Evolutionary conservation across 164 flowering plant genomes (phyloP).

Genomic region (Taxillus chinensis): DNA sequence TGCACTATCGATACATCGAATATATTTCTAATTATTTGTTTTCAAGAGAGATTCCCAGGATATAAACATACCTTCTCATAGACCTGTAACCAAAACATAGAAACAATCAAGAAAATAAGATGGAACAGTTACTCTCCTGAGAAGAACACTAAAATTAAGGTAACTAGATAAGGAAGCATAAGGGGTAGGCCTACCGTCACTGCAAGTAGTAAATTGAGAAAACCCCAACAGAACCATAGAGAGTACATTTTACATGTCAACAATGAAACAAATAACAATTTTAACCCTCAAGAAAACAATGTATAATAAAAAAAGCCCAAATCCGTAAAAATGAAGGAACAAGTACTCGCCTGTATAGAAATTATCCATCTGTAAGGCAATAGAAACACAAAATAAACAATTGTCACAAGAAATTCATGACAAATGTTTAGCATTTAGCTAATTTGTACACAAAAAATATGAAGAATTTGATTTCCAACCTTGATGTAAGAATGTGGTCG

Average conservation of each 20-base stretch:
- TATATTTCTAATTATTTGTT: neutral
- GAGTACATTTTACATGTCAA: neutral
- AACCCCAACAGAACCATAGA: conserved; percentile 18
- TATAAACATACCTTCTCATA: conserved; percentile 74
- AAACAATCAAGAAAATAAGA: conserved; percentile 2
- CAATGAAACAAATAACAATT: neutral
- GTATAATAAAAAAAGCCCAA: neutral
- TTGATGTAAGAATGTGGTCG: conserved; percentile 96
- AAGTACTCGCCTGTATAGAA: conserved; percentile 79
- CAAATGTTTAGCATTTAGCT: conserved; percentile 3
- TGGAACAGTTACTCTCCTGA: conserved; percentile 8
- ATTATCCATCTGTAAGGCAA: conserved; percentile 80
- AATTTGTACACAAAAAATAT: neutral
- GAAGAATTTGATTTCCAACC: conserved; percentile 27
- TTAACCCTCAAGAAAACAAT: conserved; percentile 1
- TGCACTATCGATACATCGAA: neutral
- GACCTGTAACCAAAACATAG: conserved; percentile 39
- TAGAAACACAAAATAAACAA: conserved; percentile 9
- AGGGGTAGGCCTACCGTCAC: conserved; percentile 60
- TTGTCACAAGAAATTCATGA: neutral
- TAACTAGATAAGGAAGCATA: neutral
- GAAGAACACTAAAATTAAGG: conserved; percentile 3
- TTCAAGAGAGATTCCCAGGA: neutral
- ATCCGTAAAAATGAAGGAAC: neutral
- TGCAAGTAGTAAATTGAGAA: conserved; percentile 24